These are phyloP conservation scores for Pichia exigua DNA, from an alignment of 805 yeast species.

Conservation along the genomic window DNA sequence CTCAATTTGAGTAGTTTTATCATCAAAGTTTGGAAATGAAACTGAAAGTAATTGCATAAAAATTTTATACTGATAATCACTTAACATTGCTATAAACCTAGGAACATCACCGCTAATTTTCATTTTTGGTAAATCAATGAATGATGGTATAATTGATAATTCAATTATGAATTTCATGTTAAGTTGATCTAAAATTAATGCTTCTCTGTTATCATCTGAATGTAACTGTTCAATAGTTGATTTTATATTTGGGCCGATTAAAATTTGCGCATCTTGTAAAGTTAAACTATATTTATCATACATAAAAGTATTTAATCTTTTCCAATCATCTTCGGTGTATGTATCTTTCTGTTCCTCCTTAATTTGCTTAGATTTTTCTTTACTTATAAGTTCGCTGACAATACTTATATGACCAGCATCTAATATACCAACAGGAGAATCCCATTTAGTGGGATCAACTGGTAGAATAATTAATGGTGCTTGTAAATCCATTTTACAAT, in stretches of 20 bases:
- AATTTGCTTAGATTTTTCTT: conserved; percentile 57
- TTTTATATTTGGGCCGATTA: conserved; percentile 77
- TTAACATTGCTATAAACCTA: conserved; percentile 57
- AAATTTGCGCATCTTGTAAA: conserved; percentile 78
- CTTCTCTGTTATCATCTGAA: conserved; percentile 35
- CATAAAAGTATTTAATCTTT: conserved; percentile 66
- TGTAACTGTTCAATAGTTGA: conserved; percentile 71
- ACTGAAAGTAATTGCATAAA: conserved; percentile 70
- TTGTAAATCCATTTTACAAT: conserved; percentile 80
- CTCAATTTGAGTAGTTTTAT: neutral
- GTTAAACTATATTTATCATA: conserved; percentile 78
- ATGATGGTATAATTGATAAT: conserved; percentile 78
- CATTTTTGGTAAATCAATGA: conserved; percentile 62
- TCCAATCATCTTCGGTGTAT: conserved; percentile 67
- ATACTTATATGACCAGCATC: conserved; percentile 96
- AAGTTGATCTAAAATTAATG: conserved; percentile 67
- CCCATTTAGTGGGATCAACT: conserved; percentile 65
- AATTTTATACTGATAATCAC: conserved; percentile 86
- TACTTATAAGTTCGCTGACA: conserved; percentile 70
- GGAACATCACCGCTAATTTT: conserved; percentile 76
- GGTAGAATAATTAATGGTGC: conserved; percentile 91
- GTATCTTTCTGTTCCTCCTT: conserved; percentile 49
- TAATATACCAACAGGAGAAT: conserved; percentile 81
- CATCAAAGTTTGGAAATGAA: conserved; percentile 47
- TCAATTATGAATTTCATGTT: conserved; percentile 70